Conservation (phyloP, 257 asterid species). For the Apocynum venetum region DNA sequence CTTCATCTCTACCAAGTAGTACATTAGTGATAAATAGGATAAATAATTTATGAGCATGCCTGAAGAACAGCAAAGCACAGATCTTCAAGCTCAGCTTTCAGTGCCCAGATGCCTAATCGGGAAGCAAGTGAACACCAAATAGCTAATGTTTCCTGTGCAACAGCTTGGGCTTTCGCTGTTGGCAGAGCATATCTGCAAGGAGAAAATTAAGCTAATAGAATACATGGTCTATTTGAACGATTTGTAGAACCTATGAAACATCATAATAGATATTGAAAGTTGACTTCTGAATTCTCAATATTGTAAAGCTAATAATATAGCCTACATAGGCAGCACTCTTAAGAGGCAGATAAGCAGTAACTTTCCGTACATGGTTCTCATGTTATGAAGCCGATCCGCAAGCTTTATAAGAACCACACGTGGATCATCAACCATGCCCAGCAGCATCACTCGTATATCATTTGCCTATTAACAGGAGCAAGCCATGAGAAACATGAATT, state of each 20-base stretch:
- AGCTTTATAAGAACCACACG: slow-evolving; percentile 98
- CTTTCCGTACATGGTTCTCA: slow-evolving; percentile 81
- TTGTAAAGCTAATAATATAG: neutral
- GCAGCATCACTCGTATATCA: slow-evolving; percentile 87
- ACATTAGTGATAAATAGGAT: neutral
- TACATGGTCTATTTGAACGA: neutral
- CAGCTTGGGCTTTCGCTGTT: slow-evolving; percentile 81
- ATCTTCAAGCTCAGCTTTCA: slow-evolving; percentile 98
- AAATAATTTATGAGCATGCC: slow-evolving; percentile 35
- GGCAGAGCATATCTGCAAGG: slow-evolving; percentile 77
- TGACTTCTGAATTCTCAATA: neutral
- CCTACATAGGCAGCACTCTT: neutral
- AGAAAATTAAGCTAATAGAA: slow-evolving; percentile 6
- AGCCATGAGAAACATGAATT: slow-evolving; percentile 6
- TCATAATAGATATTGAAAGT: neutral
- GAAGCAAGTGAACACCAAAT: slow-evolving; percentile 99
- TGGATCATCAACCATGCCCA: slow-evolving; percentile 99
- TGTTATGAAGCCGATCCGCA: slow-evolving; percentile 97
- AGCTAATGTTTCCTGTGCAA: slow-evolving; percentile 91
- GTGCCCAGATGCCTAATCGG: slow-evolving; percentile 92
- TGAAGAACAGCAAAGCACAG: slow-evolving; percentile 95
- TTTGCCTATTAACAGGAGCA: slow-evolving; percentile 54
- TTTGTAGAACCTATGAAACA: neutral
- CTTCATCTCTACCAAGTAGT: slow-evolving; percentile 14
- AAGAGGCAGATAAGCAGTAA: neutral